These are phyloP conservation scores for Leptographium lundbergii DNA, from an alignment of 2,329 filamentous ascomycete species.

Conservation along the genomic window DNA sequence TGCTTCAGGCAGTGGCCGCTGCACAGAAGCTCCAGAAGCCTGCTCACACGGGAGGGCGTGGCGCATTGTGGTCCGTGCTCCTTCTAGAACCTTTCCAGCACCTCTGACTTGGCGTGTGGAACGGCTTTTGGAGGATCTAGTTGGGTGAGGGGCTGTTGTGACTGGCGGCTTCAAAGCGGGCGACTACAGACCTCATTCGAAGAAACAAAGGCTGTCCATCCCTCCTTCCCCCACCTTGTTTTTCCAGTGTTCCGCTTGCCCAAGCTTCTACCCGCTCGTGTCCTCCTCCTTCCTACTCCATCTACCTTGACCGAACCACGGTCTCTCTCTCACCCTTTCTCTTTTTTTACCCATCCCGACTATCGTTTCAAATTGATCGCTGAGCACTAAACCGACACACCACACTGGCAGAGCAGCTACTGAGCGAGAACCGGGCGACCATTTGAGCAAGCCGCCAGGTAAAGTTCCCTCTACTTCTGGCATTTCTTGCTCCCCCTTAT, in stretches of 20 bases:
- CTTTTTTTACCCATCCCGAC: neutral
- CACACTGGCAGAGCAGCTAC: neutral
- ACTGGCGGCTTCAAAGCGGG: neutral
- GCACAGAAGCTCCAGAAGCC: slow-evolving; percentile 15
- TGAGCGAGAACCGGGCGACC: neutral
- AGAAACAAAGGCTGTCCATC: slow-evolving; percentile 4
- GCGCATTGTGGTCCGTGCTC: slow-evolving; percentile 13
- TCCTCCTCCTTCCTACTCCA: neutral
- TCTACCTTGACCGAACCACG: neutral
- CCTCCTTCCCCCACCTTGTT: slow-evolving; percentile 5
- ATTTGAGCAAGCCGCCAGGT: neutral
- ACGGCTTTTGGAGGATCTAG: neutral
- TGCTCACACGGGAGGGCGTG: slow-evolving; percentile 5
- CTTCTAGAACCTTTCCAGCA: slow-evolving; percentile 16
- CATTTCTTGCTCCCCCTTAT: neutral
- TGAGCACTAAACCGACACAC: neutral
- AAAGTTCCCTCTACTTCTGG: neutral
- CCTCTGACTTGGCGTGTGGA: slow-evolving; percentile 4
- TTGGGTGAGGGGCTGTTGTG: slow-evolving; percentile 9
- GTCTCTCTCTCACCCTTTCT: neutral
- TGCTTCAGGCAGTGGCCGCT: slow-evolving; percentile 1
- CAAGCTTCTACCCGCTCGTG: slow-evolving; percentile 4
- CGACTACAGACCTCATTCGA: slow-evolving; percentile 2
- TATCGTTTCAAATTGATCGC: neutral
- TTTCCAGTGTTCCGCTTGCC: slow-evolving; percentile 6